A percentile compares a stretch with the other conserved stretches of the same genome.
Evolutionary conservation across 2,329 filamentous ascomycete genomes (phyloP).

Genomic region (Xenosphaeropsis pyriputrescens): DNA sequence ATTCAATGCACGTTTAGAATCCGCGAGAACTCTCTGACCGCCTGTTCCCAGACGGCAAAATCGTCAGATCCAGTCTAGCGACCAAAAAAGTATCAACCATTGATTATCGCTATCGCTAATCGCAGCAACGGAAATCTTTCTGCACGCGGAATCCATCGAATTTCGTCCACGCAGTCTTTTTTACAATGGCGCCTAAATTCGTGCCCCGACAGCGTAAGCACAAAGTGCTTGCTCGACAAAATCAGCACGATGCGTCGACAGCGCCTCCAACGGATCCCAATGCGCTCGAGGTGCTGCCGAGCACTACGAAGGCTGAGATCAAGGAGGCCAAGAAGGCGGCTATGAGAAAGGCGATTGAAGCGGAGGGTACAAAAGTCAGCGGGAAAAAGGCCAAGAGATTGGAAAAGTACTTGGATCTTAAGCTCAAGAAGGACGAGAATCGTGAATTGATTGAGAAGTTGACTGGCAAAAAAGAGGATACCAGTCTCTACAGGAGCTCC

Average conservation of each 20-base stretch:
- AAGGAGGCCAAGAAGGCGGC: slow-evolving; percentile 36
- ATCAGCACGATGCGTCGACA: slow-evolving; percentile 25
- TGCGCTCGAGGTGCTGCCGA: slow-evolving; percentile 32
- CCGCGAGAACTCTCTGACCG: no score
- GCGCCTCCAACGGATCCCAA: slow-evolving; percentile 34
- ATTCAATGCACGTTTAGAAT: no score
- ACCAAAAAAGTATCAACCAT: no score
- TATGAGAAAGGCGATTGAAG: slow-evolving; percentile 36
- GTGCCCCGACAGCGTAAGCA: slow-evolving; percentile 53
- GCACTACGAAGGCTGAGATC: slow-evolving; percentile 26
- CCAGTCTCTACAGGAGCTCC: slow-evolving; percentile 64
- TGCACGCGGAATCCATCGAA: no score
- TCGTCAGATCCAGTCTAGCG: no score
- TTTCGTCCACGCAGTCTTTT: no score
- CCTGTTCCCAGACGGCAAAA: no score
- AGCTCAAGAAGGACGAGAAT: slow-evolving; percentile 89
- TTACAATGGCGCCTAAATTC: slow-evolving; percentile 25
- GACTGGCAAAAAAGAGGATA: slow-evolving; percentile 66
- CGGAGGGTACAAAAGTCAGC: slow-evolving; percentile 38
- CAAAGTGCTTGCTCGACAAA: slow-evolving; percentile 50
- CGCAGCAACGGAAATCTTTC: no score
- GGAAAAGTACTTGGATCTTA: slow-evolving; percentile 67
- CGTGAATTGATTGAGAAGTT: slow-evolving; percentile 72
- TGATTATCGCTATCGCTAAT: no score
- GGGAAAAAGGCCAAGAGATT: slow-evolving; percentile 52